A percentile compares a stretch with the other conserved stretches of the same genome.
Evolutionary conservation across 257 asterid species (phyloP).

Genomic region (Primulina tabacum): DNA sequence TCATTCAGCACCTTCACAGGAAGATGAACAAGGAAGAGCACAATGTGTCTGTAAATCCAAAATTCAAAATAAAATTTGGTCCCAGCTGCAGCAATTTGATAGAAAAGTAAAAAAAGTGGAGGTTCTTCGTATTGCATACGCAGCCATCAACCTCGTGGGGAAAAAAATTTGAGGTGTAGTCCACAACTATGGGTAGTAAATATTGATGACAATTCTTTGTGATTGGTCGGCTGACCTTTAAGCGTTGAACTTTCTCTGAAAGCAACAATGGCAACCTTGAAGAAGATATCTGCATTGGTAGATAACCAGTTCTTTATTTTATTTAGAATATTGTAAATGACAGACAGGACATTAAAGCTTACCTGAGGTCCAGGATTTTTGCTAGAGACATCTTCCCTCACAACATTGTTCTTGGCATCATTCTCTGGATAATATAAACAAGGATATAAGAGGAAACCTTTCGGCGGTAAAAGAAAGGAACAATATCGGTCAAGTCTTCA

Average conservation of each 20-base stretch:
- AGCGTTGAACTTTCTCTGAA: slow-evolving; percentile 74
- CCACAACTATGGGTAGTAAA: slow-evolving; percentile 6
- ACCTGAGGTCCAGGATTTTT: slow-evolving; percentile 55
- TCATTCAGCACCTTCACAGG: neutral
- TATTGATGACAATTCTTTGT: slow-evolving; percentile 12
- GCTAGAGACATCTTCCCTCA: slow-evolving; percentile 45
- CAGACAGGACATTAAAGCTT: slow-evolving; percentile 25
- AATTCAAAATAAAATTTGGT: slow-evolving; percentile 9
- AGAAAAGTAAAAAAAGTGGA: slow-evolving; percentile 4
- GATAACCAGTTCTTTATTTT: slow-evolving; percentile 20
- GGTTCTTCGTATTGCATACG: slow-evolving; percentile 19
- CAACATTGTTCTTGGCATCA: slow-evolving; percentile 37
- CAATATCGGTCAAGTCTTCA: slow-evolving; percentile 5
- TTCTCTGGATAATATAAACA: slow-evolving; percentile 37
- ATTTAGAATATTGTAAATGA: slow-evolving; percentile 15
- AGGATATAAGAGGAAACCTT: neutral
- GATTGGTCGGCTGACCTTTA: slow-evolving; percentile 56
- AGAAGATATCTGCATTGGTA: slow-evolving; percentile 57
- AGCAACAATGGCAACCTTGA: slow-evolving; percentile 78
- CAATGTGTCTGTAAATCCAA: neutral
- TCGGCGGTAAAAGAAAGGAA: slow-evolving; percentile 17
- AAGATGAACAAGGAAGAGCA: slow-evolving; percentile 8
- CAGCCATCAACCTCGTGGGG: neutral
- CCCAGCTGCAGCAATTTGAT: neutral
- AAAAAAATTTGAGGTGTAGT: neutral